phyloP scores from a whole-genome alignment of 768 basidiomycete species.

The Sporobolomyces phaffii region DNA sequence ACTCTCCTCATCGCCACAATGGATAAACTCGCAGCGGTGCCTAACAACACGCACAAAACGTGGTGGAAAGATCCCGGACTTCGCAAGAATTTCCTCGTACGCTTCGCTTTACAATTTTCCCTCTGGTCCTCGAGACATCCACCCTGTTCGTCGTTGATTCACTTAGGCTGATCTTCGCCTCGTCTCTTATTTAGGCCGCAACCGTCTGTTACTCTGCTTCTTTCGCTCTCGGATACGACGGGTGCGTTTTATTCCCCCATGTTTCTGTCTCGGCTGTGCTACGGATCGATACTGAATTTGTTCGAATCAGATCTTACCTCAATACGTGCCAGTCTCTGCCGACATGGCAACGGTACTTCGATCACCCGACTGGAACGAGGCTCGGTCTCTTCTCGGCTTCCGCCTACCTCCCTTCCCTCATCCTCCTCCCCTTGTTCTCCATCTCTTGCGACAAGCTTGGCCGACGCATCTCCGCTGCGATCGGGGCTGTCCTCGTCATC shows the following conservation, averaged over 20 bases:
- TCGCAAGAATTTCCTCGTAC: not conserved
- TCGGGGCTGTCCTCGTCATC: conserved; percentile 1
- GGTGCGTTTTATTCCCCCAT: not conserved
- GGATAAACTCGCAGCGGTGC: not conserved
- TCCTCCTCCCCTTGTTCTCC: conserved; percentile 11
- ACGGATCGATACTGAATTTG: no score
- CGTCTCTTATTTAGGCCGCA: not conserved
- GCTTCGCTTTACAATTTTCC: not conserved
- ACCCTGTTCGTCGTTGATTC: no score
- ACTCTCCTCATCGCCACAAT: not conserved
- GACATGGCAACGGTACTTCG: conserved; percentile 38
- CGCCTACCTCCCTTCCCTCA: conserved; percentile 17
- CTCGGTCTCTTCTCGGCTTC: conserved; percentile 40
- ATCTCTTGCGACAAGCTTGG: conserved; percentile 15
- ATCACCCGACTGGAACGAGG: conserved; percentile 34
- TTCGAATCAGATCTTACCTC: conserved; percentile 24
- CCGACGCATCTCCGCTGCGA: not conserved
- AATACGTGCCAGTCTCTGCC: conserved; percentile 38
- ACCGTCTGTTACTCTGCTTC: not conserved
- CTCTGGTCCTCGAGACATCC: no score
- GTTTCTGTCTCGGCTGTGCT: not conserved
- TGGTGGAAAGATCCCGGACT: conserved; percentile 20
- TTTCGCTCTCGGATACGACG: conserved; percentile 6
- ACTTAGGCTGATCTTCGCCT: no score
- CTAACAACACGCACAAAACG: not conserved